Conservation (phyloP, 1,284 basidiomycete genomes). For the Sanghuangporus baumii region DNA sequence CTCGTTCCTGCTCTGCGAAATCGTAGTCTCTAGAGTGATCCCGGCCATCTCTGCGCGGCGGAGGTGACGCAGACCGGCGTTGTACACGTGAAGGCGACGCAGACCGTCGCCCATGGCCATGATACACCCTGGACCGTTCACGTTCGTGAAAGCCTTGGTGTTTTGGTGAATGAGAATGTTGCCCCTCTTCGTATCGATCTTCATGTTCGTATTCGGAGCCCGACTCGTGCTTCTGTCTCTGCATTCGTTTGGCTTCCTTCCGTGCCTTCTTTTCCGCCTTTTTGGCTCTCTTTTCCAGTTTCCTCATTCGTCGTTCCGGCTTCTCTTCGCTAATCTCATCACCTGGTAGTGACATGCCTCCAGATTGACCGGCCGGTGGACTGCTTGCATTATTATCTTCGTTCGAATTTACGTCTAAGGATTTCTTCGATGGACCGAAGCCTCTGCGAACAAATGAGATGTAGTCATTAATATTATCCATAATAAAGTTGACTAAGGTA, state of each 20-base stretch:
- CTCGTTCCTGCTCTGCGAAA: conserved; percentile 1
- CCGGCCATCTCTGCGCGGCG: background rate
- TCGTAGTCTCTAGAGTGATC: background rate
- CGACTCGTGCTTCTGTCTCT: conserved; percentile 6
- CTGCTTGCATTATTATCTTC: background rate
- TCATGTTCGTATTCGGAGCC: conserved; percentile 10
- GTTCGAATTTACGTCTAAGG: conserved; percentile 16
- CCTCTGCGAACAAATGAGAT: conserved; percentile 21
- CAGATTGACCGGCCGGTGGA: conserved; percentile 4
- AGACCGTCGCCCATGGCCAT: background rate
- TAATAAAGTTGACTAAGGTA: background rate
- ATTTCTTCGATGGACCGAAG: conserved; percentile 23
- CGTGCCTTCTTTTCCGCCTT: conserved; percentile 19
- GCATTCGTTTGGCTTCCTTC: conserved; percentile 12
- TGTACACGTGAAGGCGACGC: conserved; percentile 1
- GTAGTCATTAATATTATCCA: background rate
- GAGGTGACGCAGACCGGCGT: background rate
- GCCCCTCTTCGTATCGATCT: conserved; percentile 1
- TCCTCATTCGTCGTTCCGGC: conserved; percentile 22
- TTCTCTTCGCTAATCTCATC: conserved; percentile 13
- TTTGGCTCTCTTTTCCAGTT: conserved; percentile 21
- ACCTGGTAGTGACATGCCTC: background rate
- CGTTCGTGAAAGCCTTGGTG: conserved; percentile 6
- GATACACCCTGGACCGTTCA: background rate
- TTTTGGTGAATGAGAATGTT: conserved; percentile 12